Conservation (phyloP, 306 rosid species). For the Prinsepia uniflora region DNA sequence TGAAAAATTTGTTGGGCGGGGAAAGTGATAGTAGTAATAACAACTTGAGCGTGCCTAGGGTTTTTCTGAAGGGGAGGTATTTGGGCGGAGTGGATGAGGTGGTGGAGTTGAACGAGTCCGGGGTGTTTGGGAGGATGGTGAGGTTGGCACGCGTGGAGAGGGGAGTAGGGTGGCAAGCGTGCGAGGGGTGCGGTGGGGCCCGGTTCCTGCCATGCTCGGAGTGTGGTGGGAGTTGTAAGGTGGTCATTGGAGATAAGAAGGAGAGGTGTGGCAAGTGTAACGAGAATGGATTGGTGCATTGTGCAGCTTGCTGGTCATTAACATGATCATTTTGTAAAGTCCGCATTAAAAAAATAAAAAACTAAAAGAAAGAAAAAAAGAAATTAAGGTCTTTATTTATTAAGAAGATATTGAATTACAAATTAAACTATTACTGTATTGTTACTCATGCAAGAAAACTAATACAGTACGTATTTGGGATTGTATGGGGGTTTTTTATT, state of each 20-base stretch:
- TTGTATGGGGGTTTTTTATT: too few relatives aligned
- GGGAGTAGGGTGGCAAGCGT: slow-evolving; percentile 52
- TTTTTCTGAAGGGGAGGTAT: slow-evolving; percentile 81
- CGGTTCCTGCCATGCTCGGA: slow-evolving; percentile 82
- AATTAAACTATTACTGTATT: too few relatives aligned
- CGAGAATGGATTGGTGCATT: slow-evolving; percentile 71
- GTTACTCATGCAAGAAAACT: too few relatives aligned
- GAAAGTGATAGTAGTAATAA: neutral
- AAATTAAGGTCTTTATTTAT: too few relatives aligned
- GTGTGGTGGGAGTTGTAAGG: slow-evolving; percentile 76
- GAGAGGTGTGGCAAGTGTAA: slow-evolving; percentile 65
- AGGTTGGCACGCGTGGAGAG: slow-evolving; percentile 57
- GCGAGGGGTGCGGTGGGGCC: slow-evolving; percentile 78
- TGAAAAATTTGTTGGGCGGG: slow-evolving; percentile 51
- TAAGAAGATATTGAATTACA: too few relatives aligned
- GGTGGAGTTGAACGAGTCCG: slow-evolving; percentile 59
- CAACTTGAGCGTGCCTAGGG: slow-evolving; percentile 42
- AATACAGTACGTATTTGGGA: too few relatives aligned
- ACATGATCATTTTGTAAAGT: neutral
- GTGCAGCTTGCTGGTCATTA: slow-evolving; percentile 49
- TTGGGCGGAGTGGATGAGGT: slow-evolving; percentile 67
- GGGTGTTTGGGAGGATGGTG: slow-evolving; percentile 52
- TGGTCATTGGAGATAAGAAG: slow-evolving; percentile 31
- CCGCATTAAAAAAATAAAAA: too few relatives aligned
- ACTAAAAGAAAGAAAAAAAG: too few relatives aligned